Percentiles rank a stretch among this genome's conserved stretches.
Conservation (phyloP, 1,284 basidiomycete genomes). For the Pseudozyma hubeiensis region DNA sequence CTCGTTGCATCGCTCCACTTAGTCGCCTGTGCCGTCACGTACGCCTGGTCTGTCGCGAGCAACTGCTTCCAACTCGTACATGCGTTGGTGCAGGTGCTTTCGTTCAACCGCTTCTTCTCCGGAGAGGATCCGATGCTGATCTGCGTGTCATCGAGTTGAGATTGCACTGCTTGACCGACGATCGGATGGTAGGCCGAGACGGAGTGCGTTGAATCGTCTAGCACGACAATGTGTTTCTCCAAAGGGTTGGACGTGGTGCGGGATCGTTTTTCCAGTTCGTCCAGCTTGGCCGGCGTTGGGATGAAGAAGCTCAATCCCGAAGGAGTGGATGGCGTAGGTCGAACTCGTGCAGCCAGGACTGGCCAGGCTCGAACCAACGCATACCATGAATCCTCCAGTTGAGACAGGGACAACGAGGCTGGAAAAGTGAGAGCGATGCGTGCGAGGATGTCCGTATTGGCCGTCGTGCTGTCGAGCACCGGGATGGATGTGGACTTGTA, state of each 20-base stretch:
- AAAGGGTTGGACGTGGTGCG: background rate
- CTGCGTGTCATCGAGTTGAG: background rate
- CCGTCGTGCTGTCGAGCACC: background rate
- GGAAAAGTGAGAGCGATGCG: slow-evolving; percentile 28
- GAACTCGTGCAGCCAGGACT: slow-evolving; percentile 27
- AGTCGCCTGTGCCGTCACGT: slow-evolving; percentile 26
- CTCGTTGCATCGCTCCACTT: slow-evolving; percentile 18
- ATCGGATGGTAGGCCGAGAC: slow-evolving; percentile 20
- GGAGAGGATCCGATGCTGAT: slow-evolving; percentile 17
- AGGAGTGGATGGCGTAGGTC: slow-evolving; percentile 12
- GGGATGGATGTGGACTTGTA: background rate
- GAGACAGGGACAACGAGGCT: slow-evolving; percentile 1
- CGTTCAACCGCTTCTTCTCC: background rate
- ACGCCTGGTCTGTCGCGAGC: slow-evolving; percentile 18
- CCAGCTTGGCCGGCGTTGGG: slow-evolving; percentile 8
- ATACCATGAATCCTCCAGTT: slow-evolving; percentile 22
- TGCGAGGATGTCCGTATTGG: slow-evolving; percentile 19
- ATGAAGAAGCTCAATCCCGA: slow-evolving; percentile 16
- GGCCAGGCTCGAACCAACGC: slow-evolving; percentile 26
- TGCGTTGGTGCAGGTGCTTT: slow-evolving; percentile 20
- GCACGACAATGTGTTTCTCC: slow-evolving; percentile 16
- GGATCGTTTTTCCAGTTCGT: slow-evolving; percentile 8
- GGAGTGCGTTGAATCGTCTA: slow-evolving; percentile 11
- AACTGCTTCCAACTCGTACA: slow-evolving; percentile 16
- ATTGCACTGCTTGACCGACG: slow-evolving; percentile 7